phyloP scores from a whole-genome alignment of 164 flowering plant genomes.

The Aristolochia californica region DNA sequence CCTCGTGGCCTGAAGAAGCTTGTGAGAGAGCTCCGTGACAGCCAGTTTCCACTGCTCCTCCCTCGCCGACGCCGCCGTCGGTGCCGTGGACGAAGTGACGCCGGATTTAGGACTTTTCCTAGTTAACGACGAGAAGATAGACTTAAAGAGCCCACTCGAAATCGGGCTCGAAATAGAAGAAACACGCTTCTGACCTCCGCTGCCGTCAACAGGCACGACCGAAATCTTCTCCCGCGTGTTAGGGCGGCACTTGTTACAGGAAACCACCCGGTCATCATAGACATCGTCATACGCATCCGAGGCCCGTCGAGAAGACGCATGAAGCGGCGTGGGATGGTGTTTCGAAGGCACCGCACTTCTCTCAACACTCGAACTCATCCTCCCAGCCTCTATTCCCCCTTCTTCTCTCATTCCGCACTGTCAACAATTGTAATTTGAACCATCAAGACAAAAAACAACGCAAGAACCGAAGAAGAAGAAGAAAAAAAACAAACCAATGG shows the following conservation, averaged over 20 bases:
- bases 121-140: conserved; percentile 40
- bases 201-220: conserved; percentile 52
- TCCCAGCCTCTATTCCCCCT: conserved; percentile 4
- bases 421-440: too few relatives aligned
- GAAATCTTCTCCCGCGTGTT: conserved; percentile 62
- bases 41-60: conserved; percentile 78
- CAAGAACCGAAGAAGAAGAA: too few relatives aligned
- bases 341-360: too few relatives aligned
- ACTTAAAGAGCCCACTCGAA: conserved; percentile 52
- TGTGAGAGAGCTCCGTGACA: conserved; percentile 60
- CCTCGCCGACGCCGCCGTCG: conserved; percentile 12
- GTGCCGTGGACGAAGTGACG: conserved; percentile 4
- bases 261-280: conserved; percentile 35
- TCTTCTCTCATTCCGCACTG: conserved; percentile 18
- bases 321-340: conserved; percentile 57
- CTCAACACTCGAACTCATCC: conserved; percentile 9
- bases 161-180: conserved; percentile 23
- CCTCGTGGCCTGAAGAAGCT: conserved; percentile 56
- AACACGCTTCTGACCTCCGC: conserved; percentile 12
- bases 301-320: conserved; percentile 2
- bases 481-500: too few relatives aligned
- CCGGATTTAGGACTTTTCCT: conserved; percentile 43
- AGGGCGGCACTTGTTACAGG: conserved; percentile 88
- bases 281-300: conserved; percentile 1
- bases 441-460: too few relatives aligned